A percentile compares a stretch with the other conserved stretches of the same genome.
Conservation (phyloP, 345 rosid genomes). For the Salix exigua region DNA sequence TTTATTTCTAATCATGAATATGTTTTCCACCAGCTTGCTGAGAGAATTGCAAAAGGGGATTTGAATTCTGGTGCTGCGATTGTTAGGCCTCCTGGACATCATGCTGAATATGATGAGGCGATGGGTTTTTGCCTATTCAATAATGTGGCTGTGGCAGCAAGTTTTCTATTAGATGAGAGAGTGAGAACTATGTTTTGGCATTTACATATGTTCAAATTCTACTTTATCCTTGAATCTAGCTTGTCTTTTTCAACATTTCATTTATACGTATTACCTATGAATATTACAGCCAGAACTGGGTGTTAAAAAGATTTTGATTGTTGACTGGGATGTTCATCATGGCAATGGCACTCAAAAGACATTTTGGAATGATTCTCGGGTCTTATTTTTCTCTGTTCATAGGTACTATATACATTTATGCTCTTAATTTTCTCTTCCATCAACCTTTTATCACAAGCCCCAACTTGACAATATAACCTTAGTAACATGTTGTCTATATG, state of each 20-base stretch:
- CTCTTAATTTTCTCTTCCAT: background rate
- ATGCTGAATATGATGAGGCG: conserved; percentile 78
- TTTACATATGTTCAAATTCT: background rate
- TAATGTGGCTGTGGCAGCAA: conserved; percentile 87
- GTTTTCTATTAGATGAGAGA: conserved; percentile 57
- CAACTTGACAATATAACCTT: background rate
- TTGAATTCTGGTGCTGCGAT: conserved; percentile 76
- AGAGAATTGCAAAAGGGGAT: conserved; percentile 80
- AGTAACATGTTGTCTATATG: background rate
- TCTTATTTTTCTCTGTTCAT: conserved; percentile 93
- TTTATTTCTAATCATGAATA: background rate
- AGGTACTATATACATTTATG: conserved; percentile 43
- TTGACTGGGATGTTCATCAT: conserved; percentile 99
- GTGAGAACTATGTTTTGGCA: conserved; percentile 36
- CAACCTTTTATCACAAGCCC: background rate
- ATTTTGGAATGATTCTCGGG: conserved; percentile 90
- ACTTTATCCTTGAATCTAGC: background rate
- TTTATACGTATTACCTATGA: background rate
- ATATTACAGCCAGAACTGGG: conserved; percentile 59
- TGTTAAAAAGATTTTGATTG: conserved; percentile 74
- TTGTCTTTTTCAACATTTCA: background rate
- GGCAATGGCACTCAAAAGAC: conserved; percentile 93
- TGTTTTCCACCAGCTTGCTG: conserved; percentile 44
- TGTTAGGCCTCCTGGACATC: conserved; percentile 99
- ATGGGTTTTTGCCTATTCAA: conserved; percentile 95